Base-by-base conservation (phyloP, 495 filamentous ascomycete genomes). In the Neurospora sp. region DNA sequence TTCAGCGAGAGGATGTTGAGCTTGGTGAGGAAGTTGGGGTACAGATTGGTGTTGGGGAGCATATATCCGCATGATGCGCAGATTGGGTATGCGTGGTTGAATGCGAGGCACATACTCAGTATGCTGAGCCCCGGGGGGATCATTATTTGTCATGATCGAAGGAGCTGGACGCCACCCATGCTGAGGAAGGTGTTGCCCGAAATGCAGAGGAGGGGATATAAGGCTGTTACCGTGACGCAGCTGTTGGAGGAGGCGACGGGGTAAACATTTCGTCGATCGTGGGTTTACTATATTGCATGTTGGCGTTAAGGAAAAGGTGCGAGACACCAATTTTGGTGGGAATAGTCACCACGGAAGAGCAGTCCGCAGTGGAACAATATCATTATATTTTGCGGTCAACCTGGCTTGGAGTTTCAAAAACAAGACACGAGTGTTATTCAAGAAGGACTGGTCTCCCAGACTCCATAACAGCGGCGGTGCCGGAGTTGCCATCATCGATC, bases 41-140 rank as follows among this genome's bases (percentile, higher is more conserved):
- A 92, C 78, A 77, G 84, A 53, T 76, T 94, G 3, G 91, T 94
- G 17, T 82, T 97, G 40, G 93, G 93, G 16, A 90, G 89, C 78
- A 90, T 96, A 40, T 96, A 94, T 79, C 93, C 93, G 16, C 93
- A 96, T 81, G 93, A 97, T 81, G 87, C 93, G 68, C 92, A 94
- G 83, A 88, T 97, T 41, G 80, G 81, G 27, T 90, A 84, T 76
- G 82, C 86, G 78, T 84, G 84, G 74, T 70, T 94, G 70, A 97
- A 97, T 83, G 89, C 91, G n/a, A 84, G 82, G 70, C 93, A 96
- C 84, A 86, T 97, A 4, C 77, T 95, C 75, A 92, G 91, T 78
- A 93, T 93, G 90, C 79, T 93, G 38, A 79, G 84, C 61, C 89
- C 91, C 0, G 93, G 93, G 1, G 90, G 89, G 59, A 89, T 97